Evolutionary conservation across 805 yeast species (phyloP).

Genomic region (Suhomyces sp.): DNA sequence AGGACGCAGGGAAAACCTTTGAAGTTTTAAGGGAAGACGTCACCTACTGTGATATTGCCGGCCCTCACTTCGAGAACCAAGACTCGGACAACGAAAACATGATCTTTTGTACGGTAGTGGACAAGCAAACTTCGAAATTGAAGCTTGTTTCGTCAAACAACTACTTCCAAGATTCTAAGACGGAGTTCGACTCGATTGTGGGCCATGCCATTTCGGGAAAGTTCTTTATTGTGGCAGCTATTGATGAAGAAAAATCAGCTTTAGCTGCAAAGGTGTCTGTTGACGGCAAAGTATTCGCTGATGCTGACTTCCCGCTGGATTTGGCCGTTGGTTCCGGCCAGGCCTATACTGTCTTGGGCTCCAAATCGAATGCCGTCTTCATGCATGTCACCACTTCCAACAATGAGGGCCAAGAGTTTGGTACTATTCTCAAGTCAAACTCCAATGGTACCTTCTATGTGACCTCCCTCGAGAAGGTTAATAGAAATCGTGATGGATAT

Average conservation of each 20-base stretch:
- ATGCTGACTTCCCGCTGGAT: constrained; percentile 70
- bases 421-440: constrained; percentile 82
- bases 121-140: constrained; percentile 19
- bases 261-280: constrained; percentile 71
- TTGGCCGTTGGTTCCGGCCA: constrained; percentile 55
- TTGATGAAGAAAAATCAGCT: constrained; percentile 41
- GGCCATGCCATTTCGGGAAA: constrained; percentile 74
- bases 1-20: constrained; percentile 68
- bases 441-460: constrained; percentile 88
- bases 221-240: constrained; percentile 69
- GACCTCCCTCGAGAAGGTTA: constrained; percentile 63
- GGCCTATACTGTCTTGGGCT: constrained; percentile 73
- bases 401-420: constrained; percentile 55
- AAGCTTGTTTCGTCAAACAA: constrained; percentile 50
- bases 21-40: constrained; percentile 51
- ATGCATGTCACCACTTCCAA: constrained; percentile 74
- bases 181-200: constrained; percentile 54
- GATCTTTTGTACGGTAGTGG: constrained; percentile 60
- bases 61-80: constrained; percentile 44
- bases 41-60: constrained; percentile 65
- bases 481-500: constrained; percentile 67
- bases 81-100: constrained; percentile 35
- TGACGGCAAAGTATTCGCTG: constrained; percentile 76
- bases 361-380: constrained; percentile 68
- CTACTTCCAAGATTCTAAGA: constrained; percentile 43